Base-by-base conservation (phyloP, 2,329 filamentous ascomycete genomes). In the Fusarium tjaetaba region DNA sequence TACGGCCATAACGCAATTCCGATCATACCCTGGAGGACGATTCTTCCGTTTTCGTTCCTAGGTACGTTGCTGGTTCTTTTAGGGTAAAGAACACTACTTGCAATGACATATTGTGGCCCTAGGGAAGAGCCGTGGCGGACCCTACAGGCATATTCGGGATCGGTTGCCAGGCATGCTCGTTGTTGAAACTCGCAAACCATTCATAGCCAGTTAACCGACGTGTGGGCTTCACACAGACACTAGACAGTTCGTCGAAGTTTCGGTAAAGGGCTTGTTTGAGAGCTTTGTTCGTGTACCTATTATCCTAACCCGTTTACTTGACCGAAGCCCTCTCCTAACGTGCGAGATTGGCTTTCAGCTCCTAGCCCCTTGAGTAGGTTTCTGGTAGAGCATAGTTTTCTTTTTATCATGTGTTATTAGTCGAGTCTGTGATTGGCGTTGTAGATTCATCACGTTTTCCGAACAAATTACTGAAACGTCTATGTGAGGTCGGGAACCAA, bases 1-100 rank as follows among this genome's bases (percentile, higher is more conserved):
- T 34, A 41, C 9, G 61, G 66, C 60, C 57, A 68, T 70, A 85
- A 93, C 93, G 93, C 91, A 90, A 94, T 94, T 93, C 91, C 90
- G 92, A 94, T 94, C 90, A 93, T 88, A 93, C 91, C 91, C 87
- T 88, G 64, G 89, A 88, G 90, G 90, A 89, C 88, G 91, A 88
- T 88, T 89, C 72, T 77, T 78, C 73, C 67, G 70, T 58, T 11
- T 73, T 68, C 34, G 36, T 75, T 72, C 63, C 39, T 16, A 34
- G 43, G 46, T 49, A 38, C 52, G 34, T 16, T 38, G 20, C 30
- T 61, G 38, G 16, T 43, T 26, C 24, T 46, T 24, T 20, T 15
- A n/a, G 42, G 28, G 41, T 58, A 48, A 61, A 36, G 57, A 61
- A 69, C 43, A 73, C 53, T 63, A 61, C 57, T 49, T 42, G 51